Evolutionary conservation across 2,329 filamentous ascomycete species (phyloP).

Genomic region (Colletotrichum ledebouriae): DNA sequence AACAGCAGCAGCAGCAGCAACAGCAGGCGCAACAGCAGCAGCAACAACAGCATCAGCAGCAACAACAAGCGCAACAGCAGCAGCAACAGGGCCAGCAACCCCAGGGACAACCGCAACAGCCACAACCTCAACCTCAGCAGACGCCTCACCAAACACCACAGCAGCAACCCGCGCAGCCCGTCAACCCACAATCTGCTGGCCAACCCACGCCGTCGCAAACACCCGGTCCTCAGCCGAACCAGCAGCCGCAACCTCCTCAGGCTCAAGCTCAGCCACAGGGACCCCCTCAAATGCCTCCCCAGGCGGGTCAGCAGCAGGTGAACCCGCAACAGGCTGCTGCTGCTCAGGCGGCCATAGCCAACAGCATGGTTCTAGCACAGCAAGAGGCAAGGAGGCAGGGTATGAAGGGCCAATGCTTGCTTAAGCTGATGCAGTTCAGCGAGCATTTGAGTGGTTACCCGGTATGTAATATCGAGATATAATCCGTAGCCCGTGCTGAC

Average conservation of each 20-base stretch:
- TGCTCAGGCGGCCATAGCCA: slow-evolving; percentile 49
- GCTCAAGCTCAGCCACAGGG: slow-evolving; percentile 46
- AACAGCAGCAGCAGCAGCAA: slow-evolving; percentile 53
- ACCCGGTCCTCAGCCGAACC: slow-evolving; percentile 42
- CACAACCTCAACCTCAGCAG: slow-evolving; percentile 53
- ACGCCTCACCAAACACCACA: slow-evolving; percentile 43
- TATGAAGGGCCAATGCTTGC: slow-evolving; percentile 69
- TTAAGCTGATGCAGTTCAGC: slow-evolving; percentile 73
- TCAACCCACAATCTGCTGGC: slow-evolving; percentile 43
- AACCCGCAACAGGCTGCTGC: slow-evolving; percentile 45
- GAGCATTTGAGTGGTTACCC: slow-evolving; percentile 72
- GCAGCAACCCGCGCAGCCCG: slow-evolving; percentile 42
- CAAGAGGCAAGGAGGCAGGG: slow-evolving; percentile 65
- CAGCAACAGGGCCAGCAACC: slow-evolving; percentile 51
- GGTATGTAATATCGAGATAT: slow-evolving; percentile 53
- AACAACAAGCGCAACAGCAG: slow-evolving; percentile 52
- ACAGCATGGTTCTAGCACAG: slow-evolving; percentile 46
- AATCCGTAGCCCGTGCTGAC: slow-evolving; percentile 4
- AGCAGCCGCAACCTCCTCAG: slow-evolving; percentile 49
- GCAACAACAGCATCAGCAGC: slow-evolving; percentile 54
- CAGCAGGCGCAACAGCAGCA: slow-evolving; percentile 51
- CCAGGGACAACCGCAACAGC: slow-evolving; percentile 52
- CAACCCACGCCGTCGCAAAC: slow-evolving; percentile 43
- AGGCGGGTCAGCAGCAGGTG: slow-evolving; percentile 49
- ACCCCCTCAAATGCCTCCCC: slow-evolving; percentile 53